Evolutionary conservation across 371 early-diverging fungal species (phyloP), one percentile per base, ranked within the genome.

Genomic region (Circinella minor): DNA sequence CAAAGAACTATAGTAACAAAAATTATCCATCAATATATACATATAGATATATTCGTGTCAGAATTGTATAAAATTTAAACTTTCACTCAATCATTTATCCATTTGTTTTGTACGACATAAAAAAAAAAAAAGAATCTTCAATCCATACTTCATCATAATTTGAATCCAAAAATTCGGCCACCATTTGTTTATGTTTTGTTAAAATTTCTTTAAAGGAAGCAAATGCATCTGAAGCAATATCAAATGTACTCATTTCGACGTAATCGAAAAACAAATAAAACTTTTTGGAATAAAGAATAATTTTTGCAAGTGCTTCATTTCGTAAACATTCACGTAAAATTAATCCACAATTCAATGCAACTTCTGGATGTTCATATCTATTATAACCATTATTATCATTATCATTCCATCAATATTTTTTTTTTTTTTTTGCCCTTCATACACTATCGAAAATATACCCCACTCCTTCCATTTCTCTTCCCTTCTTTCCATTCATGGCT

Each of bases 131-230:
- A 27, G 27, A 27, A 27, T 27, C 27, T 27, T 27, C 2, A 27
- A 27, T 51, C 9, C 6, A 66, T 85, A 93, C 95, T 83, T 82
- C 80, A 67, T 97, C 97, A 78, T 99, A 99, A 81, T 95, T 92
- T 34, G 79, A 78, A 46, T 90, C 93, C 73, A 99, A 81, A 77
- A 96, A 99, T 37, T 92, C 90, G 46, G 96, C 93, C 2, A 97
- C 97, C 74, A 96, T 81, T 18, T 88, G 81, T 77, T 97, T 98
- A 82, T 98, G 98, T 71, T 92, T 91, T 55, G 97, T 96, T 72
- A 99, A 79, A n/a, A 96, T 86, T 77, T 99, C 99, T 83, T 96
- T 96, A 82, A 98, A 98, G 36, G 96, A 97, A 36, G 96, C 96
- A 81, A 98, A 99, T 0, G 99, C 98, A 79, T 99, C 99, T 36